Evolutionary conservation across 306 rosid species (phyloP).

Genomic region (Notholithocarpus densiflorus): DNA sequence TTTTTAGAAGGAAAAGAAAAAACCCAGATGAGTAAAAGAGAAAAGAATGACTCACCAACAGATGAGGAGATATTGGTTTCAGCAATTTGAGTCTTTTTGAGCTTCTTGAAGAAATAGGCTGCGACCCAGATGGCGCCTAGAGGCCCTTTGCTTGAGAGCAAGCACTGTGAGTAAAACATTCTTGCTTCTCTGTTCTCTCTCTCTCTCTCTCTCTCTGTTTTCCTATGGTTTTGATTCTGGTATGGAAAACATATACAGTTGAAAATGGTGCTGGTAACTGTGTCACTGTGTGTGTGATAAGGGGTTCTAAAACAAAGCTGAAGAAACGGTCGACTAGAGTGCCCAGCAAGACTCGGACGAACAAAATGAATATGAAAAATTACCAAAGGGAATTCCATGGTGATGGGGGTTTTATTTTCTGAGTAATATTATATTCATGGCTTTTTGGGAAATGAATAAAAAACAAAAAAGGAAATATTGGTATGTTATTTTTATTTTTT

Average conservation of each 20-base stretch:
- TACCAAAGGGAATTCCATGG: too few species aligned
- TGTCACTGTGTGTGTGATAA: neutral
- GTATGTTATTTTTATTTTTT: too few species aligned
- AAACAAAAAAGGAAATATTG: neutral
- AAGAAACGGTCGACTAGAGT: conserved; percentile 34
- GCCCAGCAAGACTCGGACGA: neutral
- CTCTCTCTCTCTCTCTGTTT: neutral
- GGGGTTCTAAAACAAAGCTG: neutral
- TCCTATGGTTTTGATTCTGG: neutral
- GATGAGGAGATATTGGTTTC: conserved; percentile 56
- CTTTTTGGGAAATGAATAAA: neutral
- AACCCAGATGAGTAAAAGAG: neutral
- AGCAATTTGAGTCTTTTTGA: conserved; percentile 60
- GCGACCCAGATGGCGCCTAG: conserved; percentile 65
- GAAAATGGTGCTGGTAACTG: neutral
- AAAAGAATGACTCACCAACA: conserved; percentile 51
- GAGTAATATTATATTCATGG: too few species aligned
- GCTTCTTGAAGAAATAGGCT: conserved; percentile 62
- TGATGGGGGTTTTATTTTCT: too few species aligned
- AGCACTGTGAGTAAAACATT: conserved; percentile 46
- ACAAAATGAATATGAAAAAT: neutral
- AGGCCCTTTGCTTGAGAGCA: conserved; percentile 41
- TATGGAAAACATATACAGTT: neutral
- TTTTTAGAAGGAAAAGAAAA: neutral
- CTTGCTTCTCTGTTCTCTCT: neutral